A percentile compares a stretch with the other conserved stretches of the same genome.
phyloP scores from a whole-genome alignment of 768 basidiomycete genomes.

The Pluteus cervinus region DNA sequence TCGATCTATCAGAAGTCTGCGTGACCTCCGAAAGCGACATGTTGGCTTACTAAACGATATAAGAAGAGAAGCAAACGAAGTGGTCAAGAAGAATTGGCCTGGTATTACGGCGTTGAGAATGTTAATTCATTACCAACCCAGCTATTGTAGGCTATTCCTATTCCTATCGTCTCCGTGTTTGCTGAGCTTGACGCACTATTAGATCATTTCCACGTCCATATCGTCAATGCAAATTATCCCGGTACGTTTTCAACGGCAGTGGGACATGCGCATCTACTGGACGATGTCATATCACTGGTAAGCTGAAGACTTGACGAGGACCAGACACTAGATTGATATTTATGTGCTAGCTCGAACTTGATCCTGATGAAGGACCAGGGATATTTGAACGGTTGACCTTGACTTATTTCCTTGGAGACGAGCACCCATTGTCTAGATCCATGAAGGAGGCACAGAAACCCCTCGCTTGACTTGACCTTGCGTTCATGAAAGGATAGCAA shows the following conservation, averaged over 20 bases:
- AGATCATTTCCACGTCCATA: slow-evolving; percentile 96
- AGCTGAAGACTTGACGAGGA: slow-evolving; percentile 11
- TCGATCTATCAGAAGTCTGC: slow-evolving; percentile 56
- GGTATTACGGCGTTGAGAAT: slow-evolving; percentile 58
- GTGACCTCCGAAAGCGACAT: slow-evolving; percentile 68
- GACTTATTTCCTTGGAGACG: slow-evolving; percentile 78
- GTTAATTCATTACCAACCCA: slow-evolving; percentile 94
- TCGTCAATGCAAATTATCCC: slow-evolving; percentile 72
- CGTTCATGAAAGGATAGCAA: too few relatives aligned
- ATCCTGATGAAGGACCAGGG: slow-evolving; percentile 40
- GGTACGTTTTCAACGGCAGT: slow-evolving; percentile 69
- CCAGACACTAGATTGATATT: background rate
- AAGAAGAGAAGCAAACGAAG: slow-evolving; percentile 44
- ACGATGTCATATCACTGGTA: slow-evolving; percentile 86
- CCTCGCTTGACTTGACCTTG: too few relatives aligned
- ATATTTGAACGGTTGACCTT: slow-evolving; percentile 70
- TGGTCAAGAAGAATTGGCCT: slow-evolving; percentile 61
- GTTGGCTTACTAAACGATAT: slow-evolving; percentile 65
- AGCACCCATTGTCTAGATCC: slow-evolving; percentile 60
- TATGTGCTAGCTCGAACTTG: slow-evolving; percentile 47
- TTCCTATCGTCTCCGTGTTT: background rate
- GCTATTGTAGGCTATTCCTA: slow-evolving; percentile 65
- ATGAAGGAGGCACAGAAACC: slow-evolving; percentile 26
- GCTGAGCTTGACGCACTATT: background rate
- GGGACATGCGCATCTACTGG: slow-evolving; percentile 90